These are phyloP conservation scores for Leishmania aethiopica DNA, from an alignment of 208 protist genomes.

Conservation along the genomic window DNA sequence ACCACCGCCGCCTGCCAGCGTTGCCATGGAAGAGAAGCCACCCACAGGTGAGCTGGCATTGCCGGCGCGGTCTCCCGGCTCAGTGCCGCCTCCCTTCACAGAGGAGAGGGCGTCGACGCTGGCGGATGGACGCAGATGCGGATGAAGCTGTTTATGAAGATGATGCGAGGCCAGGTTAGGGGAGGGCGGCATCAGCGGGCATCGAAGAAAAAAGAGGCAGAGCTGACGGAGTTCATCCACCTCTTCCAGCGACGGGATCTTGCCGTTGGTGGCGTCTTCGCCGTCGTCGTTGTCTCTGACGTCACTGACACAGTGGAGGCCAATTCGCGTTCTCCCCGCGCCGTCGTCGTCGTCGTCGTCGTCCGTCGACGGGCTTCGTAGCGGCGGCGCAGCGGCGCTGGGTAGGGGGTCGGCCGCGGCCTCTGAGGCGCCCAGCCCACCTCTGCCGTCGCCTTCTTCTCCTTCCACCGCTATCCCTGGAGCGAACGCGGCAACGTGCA, in stretches of 20 bases:
- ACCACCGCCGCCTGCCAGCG: background rate
- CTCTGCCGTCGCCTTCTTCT: background rate
- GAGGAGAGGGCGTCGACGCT: slow-evolving; percentile 6
- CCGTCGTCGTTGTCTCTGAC: background rate
- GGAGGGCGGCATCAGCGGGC: slow-evolving; percentile 27
- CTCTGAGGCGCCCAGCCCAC: background rate
- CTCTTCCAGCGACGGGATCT: background rate
- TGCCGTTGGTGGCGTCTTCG: background rate
- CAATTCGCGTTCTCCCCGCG: background rate
- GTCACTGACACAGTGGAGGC: background rate
- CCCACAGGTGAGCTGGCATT: background rate
- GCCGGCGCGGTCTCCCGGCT: background rate
- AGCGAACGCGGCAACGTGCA: background rate
- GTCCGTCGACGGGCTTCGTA: background rate
- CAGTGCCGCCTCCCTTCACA: background rate
- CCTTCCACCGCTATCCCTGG: background rate
- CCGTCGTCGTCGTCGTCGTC: background rate
- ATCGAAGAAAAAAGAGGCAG: slow-evolving; percentile 24
- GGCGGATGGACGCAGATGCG: slow-evolving; percentile 3
- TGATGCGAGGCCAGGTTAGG: background rate
- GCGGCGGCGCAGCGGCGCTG: background rate
- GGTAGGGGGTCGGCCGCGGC: background rate
- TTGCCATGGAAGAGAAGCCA: background rate
- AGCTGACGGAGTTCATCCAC: slow-evolving; percentile 18
- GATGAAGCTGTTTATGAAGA: background rate